These are phyloP conservation scores for Smittium culicis DNA, from an alignment of 371 early-diverging fungal genomes.

Conservation along the genomic window DNA sequence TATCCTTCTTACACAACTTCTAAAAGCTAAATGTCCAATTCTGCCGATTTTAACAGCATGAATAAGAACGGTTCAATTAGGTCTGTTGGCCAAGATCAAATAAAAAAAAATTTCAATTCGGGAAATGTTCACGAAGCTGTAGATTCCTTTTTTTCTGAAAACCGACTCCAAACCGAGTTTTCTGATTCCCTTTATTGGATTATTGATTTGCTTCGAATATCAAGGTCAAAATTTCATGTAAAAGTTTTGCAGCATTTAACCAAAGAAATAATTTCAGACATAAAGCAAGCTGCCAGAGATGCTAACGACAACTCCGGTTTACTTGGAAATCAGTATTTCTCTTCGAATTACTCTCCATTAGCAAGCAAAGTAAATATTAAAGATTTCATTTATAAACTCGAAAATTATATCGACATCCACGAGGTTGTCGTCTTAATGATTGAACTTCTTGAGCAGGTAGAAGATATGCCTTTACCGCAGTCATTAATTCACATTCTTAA, in stretches of 20 bases:
- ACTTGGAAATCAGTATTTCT: not conserved
- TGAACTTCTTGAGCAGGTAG: not conserved
- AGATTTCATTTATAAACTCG: not conserved
- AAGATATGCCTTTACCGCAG: not conserved
- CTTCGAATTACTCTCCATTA: not conserved
- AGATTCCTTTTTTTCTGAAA: not conserved
- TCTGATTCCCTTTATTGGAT: conserved; percentile 5
- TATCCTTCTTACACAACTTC: no score
- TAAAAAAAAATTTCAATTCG: not conserved
- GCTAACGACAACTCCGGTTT: not conserved
- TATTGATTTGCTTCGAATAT: not conserved
- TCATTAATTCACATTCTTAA: not conserved
- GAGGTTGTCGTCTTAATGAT: not conserved
- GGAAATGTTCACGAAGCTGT: conserved; percentile 3
- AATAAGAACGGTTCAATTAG: not conserved
- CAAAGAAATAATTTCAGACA: not conserved
- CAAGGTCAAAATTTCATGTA: not conserved
- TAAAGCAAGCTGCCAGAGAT: not conserved
- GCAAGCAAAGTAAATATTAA: not conserved
- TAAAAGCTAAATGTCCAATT: no score
- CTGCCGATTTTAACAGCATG: no score
- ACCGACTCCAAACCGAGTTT: not conserved
- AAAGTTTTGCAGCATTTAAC: not conserved
- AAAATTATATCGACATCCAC: not conserved
- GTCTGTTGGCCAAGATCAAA: not conserved